Conservation (phyloP, 768 basidiomycete genomes). For the Hericium alpestre region DNA sequence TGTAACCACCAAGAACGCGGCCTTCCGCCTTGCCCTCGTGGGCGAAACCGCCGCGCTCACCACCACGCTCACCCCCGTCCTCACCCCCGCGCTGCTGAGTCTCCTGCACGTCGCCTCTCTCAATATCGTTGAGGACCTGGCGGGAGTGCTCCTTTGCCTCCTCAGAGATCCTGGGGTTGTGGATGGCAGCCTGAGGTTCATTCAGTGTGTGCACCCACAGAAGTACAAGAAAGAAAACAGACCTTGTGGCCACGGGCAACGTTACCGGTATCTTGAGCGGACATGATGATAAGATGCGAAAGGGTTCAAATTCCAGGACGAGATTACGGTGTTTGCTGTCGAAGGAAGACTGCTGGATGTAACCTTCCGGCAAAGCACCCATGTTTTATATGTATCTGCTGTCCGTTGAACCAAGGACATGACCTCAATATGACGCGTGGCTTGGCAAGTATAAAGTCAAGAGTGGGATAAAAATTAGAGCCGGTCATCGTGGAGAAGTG, state of each 20-base stretch:
- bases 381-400: too few species aligned
- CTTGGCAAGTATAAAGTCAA: too few species aligned
- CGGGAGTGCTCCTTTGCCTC: constrained; percentile 23
- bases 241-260: constrained; percentile 4
- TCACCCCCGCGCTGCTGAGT: constrained; percentile 6
- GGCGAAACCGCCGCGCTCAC: not conserved
- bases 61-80: not conserved
- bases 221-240: not conserved
- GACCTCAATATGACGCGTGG: too few species aligned
- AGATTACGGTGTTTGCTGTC: too few species aligned
- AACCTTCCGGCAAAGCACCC: too few species aligned
- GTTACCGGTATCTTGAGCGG: not conserved
- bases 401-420: too few species aligned
- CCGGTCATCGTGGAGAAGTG: too few species aligned
- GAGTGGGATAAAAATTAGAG: too few species aligned
- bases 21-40: constrained; percentile 12
- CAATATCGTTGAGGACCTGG: constrained; percentile 15
- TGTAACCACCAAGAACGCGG: constrained; percentile 19
- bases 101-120: not conserved
- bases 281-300: not conserved
- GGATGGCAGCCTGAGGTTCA: constrained; percentile 15
- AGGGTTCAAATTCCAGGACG: too few species aligned
- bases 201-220: not conserved
- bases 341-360: too few species aligned
- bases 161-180: constrained; percentile 22